phyloP scores from a whole-genome alignment of 441 rosid species.

The Euphorbia schlechtendalii region DNA sequence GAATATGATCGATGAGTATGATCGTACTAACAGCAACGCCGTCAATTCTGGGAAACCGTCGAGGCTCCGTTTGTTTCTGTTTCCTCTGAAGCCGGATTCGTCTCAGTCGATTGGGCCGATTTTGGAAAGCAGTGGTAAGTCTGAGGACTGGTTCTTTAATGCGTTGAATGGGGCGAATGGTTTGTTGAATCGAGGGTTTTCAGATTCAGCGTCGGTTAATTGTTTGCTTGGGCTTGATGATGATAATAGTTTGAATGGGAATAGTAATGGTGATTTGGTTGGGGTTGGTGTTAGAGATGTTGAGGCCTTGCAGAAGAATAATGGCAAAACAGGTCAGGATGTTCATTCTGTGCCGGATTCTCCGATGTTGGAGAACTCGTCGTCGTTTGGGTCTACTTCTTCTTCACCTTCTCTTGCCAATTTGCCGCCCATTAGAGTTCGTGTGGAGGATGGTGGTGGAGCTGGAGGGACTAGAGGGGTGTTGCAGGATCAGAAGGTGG shows the following conservation, averaged over 20 bases:
- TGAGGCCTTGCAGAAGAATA: conserved; percentile 41
- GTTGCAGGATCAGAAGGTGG: conserved; percentile 25
- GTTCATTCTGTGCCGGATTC: conserved; percentile 90
- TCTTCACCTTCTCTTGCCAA: conserved; percentile 78
- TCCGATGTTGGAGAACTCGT: conserved; percentile 81
- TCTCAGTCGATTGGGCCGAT: conserved; percentile 70
- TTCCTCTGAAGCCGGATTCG: conserved; percentile 26
- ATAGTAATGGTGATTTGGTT: conserved; percentile 20
- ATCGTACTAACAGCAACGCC: conserved; percentile 20
- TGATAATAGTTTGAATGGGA: conserved; percentile 23
- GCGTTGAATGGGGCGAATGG: conserved; percentile 61
- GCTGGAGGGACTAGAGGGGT: conserved; percentile 22
- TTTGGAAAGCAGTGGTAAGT: conserved; percentile 51
- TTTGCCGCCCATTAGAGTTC: conserved; percentile 86
- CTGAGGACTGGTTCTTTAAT: conserved; percentile 86
- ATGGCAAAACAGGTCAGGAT: conserved; percentile 55
- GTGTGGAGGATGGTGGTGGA: conserved; percentile 36
- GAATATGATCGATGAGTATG: conserved; percentile 93
- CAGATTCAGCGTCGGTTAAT: conserved; percentile 68
- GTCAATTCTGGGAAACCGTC: too few relatives aligned
- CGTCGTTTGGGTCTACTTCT: conserved; percentile 91
- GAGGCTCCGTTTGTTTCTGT: too few relatives aligned
- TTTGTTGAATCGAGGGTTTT: conserved; percentile 53
- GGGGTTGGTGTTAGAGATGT: conserved; percentile 30
- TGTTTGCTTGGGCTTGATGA: conserved; percentile 71